Evolutionary conservation across 768 basidiomycete species (phyloP).

Genomic region (Fomitopsis serialis): DNA sequence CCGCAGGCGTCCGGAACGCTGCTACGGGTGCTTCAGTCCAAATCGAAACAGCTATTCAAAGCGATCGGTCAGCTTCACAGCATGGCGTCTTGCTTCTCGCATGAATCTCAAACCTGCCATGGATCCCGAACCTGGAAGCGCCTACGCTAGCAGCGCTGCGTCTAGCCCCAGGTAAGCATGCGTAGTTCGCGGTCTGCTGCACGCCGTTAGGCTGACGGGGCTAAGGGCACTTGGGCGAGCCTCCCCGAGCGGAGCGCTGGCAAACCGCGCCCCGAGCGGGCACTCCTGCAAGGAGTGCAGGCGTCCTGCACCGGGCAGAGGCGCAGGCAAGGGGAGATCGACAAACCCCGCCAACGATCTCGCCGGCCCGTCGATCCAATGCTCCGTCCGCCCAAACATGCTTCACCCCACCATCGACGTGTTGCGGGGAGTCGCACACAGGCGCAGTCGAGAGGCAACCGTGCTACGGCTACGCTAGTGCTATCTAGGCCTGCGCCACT

Average conservation of each 20-base stretch:
- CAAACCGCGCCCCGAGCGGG: neutral
- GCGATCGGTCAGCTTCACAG: neutral
- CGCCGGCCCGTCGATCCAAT: neutral
- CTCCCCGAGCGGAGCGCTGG: neutral
- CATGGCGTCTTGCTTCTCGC: neutral
- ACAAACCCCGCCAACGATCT: neutral
- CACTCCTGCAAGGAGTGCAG: neutral
- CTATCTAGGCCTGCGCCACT: conserved; percentile 7
- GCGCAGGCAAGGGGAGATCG: neutral
- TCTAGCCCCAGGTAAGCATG: neutral
- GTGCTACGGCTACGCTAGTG: neutral
- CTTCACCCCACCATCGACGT: neutral
- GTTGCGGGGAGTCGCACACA: neutral
- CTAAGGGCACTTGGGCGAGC: neutral
- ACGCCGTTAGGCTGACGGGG: neutral
- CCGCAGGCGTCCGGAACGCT: neutral
- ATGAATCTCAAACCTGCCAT: neutral
- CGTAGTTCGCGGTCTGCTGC: neutral
- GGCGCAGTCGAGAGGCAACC: neutral
- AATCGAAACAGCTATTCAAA: neutral
- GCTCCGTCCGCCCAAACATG: neutral
- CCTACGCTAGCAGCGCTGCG: conserved; percentile 9
- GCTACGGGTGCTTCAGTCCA: neutral
- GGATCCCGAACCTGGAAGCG: neutral
- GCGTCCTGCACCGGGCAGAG: neutral